These are phyloP conservation scores for Heliocybe sulcata DNA, from an alignment of 1,284 basidiomycete genomes.

Conservation along the genomic window DNA sequence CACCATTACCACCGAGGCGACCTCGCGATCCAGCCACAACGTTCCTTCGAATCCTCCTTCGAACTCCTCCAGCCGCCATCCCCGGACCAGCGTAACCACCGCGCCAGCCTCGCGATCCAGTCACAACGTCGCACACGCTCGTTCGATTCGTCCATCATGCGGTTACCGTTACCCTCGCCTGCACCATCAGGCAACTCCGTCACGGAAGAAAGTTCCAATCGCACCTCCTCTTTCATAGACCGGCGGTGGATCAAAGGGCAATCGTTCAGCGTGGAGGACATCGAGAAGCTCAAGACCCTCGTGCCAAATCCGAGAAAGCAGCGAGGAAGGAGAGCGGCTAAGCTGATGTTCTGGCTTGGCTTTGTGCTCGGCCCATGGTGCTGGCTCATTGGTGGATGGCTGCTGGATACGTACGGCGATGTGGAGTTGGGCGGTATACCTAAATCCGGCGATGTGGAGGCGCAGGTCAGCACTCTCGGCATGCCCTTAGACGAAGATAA, in stretches of 20 bases:
- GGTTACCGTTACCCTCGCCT: neutral
- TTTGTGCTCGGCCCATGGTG: conserved; percentile 53
- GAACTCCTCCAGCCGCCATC: neutral
- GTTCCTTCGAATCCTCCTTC: neutral
- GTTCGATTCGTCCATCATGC: neutral
- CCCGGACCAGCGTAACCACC: neutral
- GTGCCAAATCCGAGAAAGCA: neutral
- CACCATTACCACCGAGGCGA: neutral
- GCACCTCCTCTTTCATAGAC: neutral
- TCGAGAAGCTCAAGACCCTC: neutral
- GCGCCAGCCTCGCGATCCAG: too few species aligned
- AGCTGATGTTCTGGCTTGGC: conserved; percentile 58
- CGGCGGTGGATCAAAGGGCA: neutral
- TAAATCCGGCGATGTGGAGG: conserved; percentile 11
- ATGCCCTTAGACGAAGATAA: neutral
- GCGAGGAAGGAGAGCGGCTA: neutral
- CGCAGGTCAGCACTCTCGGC: neutral
- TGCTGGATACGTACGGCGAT: conserved; percentile 33
- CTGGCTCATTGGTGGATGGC: conserved; percentile 71
- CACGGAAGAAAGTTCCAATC: neutral
- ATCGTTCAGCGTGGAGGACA: neutral
- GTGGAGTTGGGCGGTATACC: conserved; percentile 13
- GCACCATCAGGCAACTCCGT: neutral
- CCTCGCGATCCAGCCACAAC: too few species aligned
- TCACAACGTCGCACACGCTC: too few species aligned